phyloP scores from a whole-genome alignment of 495 filamentous ascomycete genomes.

The Lophium mytilinum region DNA sequence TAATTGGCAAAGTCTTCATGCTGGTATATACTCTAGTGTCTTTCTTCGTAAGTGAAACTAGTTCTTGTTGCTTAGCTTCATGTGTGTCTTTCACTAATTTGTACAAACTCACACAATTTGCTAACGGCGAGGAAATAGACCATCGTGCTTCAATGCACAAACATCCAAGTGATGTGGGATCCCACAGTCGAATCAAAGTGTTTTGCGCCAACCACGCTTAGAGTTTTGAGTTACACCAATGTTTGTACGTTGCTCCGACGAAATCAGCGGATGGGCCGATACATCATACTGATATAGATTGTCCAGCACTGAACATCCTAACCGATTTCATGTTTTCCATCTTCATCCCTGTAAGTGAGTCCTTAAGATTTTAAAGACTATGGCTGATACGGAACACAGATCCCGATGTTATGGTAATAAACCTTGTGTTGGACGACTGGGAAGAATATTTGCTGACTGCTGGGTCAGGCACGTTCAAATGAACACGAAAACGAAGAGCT shows the following conservation, averaged over 20 bases:
- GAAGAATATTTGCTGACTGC: too few relatives aligned
- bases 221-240: constrained; percentile 26
- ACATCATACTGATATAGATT: too few relatives aligned
- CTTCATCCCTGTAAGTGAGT: constrained; percentile 35
- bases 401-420: constrained; percentile 15
- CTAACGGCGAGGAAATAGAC: neutral
- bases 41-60: constrained; percentile 13
- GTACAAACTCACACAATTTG: neutral
- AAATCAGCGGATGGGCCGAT: too few relatives aligned
- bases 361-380: neutral
- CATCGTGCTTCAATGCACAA: constrained; percentile 12
- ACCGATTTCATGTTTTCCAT: constrained; percentile 42
- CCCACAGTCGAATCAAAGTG: constrained; percentile 8
- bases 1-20: constrained; percentile 23
- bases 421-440: too few relatives aligned
- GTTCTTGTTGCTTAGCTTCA: too few relatives aligned
- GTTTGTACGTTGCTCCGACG: constrained; percentile 21
- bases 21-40: constrained; percentile 20
- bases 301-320: constrained; percentile 36
- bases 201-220: constrained; percentile 3
- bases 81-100: neutral
- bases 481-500: constrained; percentile 11
- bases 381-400: constrained; percentile 1
- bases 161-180: constrained; percentile 15
- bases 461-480: constrained; percentile 15